These are phyloP conservation scores for Diaporthe citriasiana DNA, from an alignment of 2,329 filamentous ascomycete species.

Conservation along the genomic window DNA sequence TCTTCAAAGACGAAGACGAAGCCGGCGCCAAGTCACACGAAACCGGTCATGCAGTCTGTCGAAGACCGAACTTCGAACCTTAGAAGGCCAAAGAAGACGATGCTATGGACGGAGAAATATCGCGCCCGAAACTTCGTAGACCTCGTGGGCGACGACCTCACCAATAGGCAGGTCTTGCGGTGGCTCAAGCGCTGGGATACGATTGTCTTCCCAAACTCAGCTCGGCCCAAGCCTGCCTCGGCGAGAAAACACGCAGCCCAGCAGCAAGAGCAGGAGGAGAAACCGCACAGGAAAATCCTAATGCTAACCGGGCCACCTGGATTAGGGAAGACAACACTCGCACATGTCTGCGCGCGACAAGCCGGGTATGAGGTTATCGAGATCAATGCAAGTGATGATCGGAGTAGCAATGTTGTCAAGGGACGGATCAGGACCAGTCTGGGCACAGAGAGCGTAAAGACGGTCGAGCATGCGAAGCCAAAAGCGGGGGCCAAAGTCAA, in stretches of 20 bases:
- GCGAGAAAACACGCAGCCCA: constrained; percentile 60
- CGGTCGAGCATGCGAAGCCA: constrained; percentile 71
- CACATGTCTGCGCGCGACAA: constrained; percentile 94
- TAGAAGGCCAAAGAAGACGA: constrained; percentile 63
- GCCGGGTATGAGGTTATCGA: constrained; percentile 97
- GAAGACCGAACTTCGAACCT: constrained; percentile 51
- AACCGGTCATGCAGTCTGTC: constrained; percentile 58
- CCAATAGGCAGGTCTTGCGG: constrained; percentile 88
- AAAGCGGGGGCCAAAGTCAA: constrained; percentile 65
- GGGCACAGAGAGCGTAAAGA: constrained; percentile 93
- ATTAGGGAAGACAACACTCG: constrained; percentile 94
- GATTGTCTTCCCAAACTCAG: constrained; percentile 86
- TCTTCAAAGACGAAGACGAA: constrained; percentile 48
- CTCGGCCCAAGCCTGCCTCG: constrained; percentile 68
- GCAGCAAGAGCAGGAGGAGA: constrained; percentile 74
- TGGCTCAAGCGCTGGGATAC: constrained; percentile 97
- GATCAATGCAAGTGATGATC: constrained; percentile 97
- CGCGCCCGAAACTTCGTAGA: constrained; percentile 93
- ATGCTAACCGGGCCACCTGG: constrained; percentile 93
- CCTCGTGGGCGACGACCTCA: constrained; percentile 93
- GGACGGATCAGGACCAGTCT: constrained; percentile 92
- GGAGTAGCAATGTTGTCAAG: constrained; percentile 90
- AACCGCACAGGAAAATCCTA: constrained; percentile 86
- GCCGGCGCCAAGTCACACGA: constrained; percentile 47
- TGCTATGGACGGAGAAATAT: constrained; percentile 98